Conservation (phyloP, 179 eudicot species). For the Beta lomatogona region DNA sequence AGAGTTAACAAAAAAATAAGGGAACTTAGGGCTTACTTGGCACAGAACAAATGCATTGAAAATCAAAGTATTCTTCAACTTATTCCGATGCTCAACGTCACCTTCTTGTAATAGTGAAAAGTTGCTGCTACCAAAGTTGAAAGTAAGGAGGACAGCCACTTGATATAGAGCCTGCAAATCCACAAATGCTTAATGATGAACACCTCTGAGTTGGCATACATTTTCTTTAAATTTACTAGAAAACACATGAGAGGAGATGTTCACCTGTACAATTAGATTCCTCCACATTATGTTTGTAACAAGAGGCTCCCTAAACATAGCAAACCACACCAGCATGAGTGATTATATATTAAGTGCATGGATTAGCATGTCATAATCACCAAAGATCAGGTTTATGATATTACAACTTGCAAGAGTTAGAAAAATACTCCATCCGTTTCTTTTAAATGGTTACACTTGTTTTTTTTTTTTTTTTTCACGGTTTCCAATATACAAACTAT, state of each 20-base stretch:
- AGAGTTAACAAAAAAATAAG: neutral
- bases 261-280: constrained; percentile 82
- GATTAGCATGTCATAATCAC: neutral
- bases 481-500: too few relatives aligned
- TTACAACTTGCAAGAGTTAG: neutral
- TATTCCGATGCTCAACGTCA: constrained; percentile 37
- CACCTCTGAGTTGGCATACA: too few relatives aligned
- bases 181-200: neutral
- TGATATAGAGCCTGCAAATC: constrained; percentile 78
- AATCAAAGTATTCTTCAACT: constrained; percentile 73
- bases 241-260: neutral
- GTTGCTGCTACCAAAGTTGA: constrained; percentile 58
- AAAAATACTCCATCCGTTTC: too few relatives aligned
- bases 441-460: too few relatives aligned
- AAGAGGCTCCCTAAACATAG: constrained; percentile 79
- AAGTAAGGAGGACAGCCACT: constrained; percentile 66
- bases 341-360: neutral
- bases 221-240: too few relatives aligned
- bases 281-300: constrained; percentile 99
- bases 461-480: too few relatives aligned
- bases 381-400: neutral
- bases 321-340: neutral
- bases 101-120: constrained; percentile 41
- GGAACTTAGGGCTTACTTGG: constrained; percentile 56
- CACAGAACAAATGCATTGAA: constrained; percentile 89